Percentiles rank a stretch among this genome's conserved stretches.
phyloP scores from a whole-genome alignment of 2,329 filamentous ascomycete species.

The Aspergillus hortae region DNA sequence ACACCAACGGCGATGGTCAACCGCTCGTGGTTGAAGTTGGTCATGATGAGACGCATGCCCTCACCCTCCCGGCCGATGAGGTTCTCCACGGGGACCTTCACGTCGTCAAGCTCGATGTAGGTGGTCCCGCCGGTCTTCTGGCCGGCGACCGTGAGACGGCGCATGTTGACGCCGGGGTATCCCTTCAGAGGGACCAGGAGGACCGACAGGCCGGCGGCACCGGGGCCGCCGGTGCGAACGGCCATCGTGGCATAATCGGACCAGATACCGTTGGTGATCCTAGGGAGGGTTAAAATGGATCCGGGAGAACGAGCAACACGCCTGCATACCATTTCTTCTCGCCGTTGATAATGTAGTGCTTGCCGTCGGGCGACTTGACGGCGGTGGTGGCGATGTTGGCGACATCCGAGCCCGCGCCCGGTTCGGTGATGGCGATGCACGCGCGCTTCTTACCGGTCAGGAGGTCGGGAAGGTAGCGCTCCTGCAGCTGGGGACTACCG shows the following conservation, averaged over 20 bases:
- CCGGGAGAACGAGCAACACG: not conserved
- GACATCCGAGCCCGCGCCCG: conserved; percentile 69
- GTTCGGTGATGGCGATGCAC: conserved; percentile 78
- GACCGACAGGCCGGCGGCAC: conserved; percentile 61
- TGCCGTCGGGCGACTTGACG: conserved; percentile 58
- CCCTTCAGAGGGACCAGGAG: conserved; percentile 68
- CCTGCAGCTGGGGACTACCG: conserved; percentile 59
- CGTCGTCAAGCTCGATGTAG: conserved; percentile 72
- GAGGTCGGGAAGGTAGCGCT: conserved; percentile 64
- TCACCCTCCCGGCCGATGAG: conserved; percentile 66
- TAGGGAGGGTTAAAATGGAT: conserved; percentile 45
- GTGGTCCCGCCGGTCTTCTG: conserved; percentile 66
- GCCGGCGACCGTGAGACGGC: conserved; percentile 64
- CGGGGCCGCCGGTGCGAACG: conserved; percentile 66
- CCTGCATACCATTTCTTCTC: conserved; percentile 64
- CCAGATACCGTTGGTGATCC: conserved; percentile 71
- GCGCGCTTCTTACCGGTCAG: conserved; percentile 62
- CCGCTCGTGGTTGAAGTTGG: conserved; percentile 77
- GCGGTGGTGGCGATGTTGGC: conserved; percentile 69
- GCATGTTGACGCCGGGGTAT: conserved; percentile 64
- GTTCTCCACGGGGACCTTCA: conserved; percentile 67
- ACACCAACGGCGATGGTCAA: conserved; percentile 63
- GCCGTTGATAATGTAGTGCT: conserved; percentile 69
- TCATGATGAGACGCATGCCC: conserved; percentile 73
- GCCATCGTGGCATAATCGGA: conserved; percentile 67